phyloP scores from a whole-genome alignment of 1,284 basidiomycete genomes.

The Polyporus tsugae region DNA sequence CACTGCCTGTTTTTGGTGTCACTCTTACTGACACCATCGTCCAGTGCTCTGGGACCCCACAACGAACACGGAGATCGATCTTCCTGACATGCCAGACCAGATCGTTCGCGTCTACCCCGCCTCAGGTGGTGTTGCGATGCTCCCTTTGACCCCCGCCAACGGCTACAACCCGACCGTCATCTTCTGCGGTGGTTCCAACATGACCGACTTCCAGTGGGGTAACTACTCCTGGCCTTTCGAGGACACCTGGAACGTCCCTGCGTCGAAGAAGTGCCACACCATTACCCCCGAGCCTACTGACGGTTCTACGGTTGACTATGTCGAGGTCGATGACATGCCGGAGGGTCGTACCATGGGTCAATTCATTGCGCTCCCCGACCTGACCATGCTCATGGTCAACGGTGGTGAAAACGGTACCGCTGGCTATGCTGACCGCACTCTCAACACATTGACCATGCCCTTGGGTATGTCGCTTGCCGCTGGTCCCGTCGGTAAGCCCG shows the following conservation, averaged over 20 bases:
- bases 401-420: constrained; percentile 83
- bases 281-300: constrained; percentile 84
- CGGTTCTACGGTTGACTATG: constrained; percentile 59
- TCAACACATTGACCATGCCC: constrained; percentile 63
- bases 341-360: constrained; percentile 89
- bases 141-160: constrained; percentile 90
- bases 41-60: constrained; percentile 71
- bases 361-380: constrained; percentile 82
- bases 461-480: constrained; percentile 70
- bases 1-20: constrained; percentile 27
- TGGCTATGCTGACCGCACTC: constrained; percentile 68
- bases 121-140: constrained; percentile 89
- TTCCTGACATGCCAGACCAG: constrained; percentile 69
- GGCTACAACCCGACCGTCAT: constrained; percentile 87
- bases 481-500: constrained; percentile 73
- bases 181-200: constrained; percentile 89
- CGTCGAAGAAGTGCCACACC: constrained; percentile 72
- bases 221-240: constrained; percentile 75
- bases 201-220: constrained; percentile 76
- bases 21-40: constrained; percentile 14
- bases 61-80: constrained; percentile 65
- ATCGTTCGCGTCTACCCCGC: constrained; percentile 92
- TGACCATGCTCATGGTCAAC: constrained; percentile 79
- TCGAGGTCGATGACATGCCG: constrained; percentile 79
- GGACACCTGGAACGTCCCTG: constrained; percentile 71